Percentiles rank a stretch among this genome's conserved stretches.
These are phyloP conservation scores for Collybia sordida DNA, from an alignment of 768 basidiomycete genomes.

Conservation along the genomic window DNA sequence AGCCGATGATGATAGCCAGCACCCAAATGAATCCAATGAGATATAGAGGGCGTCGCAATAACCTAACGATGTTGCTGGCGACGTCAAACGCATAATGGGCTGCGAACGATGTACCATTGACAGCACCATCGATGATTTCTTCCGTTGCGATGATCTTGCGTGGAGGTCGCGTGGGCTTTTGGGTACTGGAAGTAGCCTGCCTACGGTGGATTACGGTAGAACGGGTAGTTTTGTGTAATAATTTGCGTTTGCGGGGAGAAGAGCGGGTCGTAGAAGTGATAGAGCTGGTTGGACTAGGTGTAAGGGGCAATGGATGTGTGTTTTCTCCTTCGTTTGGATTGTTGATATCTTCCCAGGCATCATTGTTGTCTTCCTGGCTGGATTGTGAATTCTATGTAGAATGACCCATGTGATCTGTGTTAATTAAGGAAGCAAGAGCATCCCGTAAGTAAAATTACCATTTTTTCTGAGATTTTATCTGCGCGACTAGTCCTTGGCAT, in stretches of 20 bases:
- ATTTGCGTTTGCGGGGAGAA: constrained; percentile 30
- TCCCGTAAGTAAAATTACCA: no score
- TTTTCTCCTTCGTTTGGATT: constrained; percentile 16
- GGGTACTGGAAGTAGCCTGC: constrained; percentile 7
- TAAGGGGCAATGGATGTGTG: constrained; percentile 7
- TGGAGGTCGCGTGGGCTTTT: constrained; percentile 3
- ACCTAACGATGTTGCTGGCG: constrained; percentile 40
- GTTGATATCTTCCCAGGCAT: constrained; percentile 33
- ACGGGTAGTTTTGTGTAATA: constrained; percentile 17
- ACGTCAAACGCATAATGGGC: constrained; percentile 48
- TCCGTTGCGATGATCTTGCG: constrained; percentile 20
- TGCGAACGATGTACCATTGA: constrained; percentile 25
- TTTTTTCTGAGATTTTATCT: no score
- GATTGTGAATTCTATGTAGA: constrained; percentile 6
- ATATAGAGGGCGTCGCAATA: constrained; percentile 57
- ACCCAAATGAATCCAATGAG: constrained; percentile 52
- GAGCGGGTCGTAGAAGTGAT: constrained; percentile 7
- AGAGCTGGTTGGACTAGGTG: constrained; percentile 8
- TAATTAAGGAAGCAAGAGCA: background rate
- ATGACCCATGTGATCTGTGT: background rate
- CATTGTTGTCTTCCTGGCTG: constrained; percentile 15
- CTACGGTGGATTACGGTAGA: constrained; percentile 19
- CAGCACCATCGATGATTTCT: constrained; percentile 26
- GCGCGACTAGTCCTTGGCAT: no score
- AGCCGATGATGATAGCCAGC: constrained; percentile 42